Evolutionary conservation across 1,284 basidiomycete genomes (phyloP).

Genomic region (Microbotryum scabiosae): DNA sequence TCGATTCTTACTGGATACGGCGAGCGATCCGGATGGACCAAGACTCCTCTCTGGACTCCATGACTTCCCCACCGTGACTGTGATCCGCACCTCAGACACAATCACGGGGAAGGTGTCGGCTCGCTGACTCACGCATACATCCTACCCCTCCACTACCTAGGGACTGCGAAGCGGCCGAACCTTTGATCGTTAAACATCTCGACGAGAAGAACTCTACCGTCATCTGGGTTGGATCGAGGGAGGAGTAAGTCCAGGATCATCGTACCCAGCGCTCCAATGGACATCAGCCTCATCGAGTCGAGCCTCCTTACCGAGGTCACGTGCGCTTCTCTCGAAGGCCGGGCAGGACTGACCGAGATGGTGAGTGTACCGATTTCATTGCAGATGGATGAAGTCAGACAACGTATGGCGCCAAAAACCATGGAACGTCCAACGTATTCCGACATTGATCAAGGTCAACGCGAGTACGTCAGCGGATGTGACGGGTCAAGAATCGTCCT

Average conservation of each 20-base stretch:
- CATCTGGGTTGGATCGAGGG: background rate
- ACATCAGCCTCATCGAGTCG: background rate
- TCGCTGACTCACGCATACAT: background rate
- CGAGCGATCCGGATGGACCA: background rate
- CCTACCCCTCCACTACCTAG: background rate
- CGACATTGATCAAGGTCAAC: conserved; percentile 3
- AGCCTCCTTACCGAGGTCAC: background rate
- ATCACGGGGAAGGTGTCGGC: background rate
- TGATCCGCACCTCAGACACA: background rate
- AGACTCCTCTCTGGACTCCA: background rate
- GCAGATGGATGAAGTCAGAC: conserved; percentile 4
- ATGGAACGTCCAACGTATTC: conserved; percentile 1
- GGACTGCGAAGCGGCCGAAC: background rate
- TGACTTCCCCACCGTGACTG: background rate
- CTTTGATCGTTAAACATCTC: conserved; percentile 1
- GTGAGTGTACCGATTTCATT: background rate
- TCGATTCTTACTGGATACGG: background rate
- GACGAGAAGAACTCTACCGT: background rate
- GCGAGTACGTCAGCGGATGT: background rate
- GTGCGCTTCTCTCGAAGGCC: background rate
- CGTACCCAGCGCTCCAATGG: too few species aligned
- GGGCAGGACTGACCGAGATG: background rate
- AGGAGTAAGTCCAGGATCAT: background rate
- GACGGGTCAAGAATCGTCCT: background rate
- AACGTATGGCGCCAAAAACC: conserved; percentile 4